phyloP scores from a whole-genome alignment of 2,329 filamentous ascomycete species.

The Ophiobolus disseminans region DNA sequence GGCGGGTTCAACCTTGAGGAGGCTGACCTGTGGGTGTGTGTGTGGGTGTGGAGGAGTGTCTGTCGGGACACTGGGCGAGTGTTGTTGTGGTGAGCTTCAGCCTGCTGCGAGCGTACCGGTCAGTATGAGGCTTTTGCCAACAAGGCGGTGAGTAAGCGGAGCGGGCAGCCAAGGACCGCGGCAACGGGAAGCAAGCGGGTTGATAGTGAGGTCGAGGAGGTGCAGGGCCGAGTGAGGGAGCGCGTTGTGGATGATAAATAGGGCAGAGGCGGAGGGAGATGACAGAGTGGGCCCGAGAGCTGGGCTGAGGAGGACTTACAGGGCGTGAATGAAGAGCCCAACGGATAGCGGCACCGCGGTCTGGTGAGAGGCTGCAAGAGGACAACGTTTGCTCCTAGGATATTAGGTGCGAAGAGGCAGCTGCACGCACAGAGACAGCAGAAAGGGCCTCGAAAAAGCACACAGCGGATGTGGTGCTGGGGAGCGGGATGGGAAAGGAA shows the following conservation, averaged over 20 bases:
- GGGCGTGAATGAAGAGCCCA: constrained; percentile 47
- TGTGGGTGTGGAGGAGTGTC: constrained; percentile 26
- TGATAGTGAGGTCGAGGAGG: constrained; percentile 21
- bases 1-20: constrained; percentile 40
- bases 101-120: constrained; percentile 48
- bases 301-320: constrained; percentile 48
- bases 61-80: constrained; percentile 25
- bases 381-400: constrained; percentile 22
- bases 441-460: constrained; percentile 35
- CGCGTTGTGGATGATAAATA: constrained; percentile 22
- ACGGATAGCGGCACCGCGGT: constrained; percentile 39
- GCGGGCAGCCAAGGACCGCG: constrained; percentile 34
- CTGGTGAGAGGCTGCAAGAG: constrained; percentile 17
- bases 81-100: constrained; percentile 43
- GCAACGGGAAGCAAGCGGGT: constrained; percentile 25
- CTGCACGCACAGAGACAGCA: constrained; percentile 40
- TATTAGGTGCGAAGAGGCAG: constrained; percentile 27
- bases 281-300: constrained; percentile 32
- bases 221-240: constrained; percentile 18
- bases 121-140: constrained; percentile 51
- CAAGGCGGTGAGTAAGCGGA: constrained; percentile 53
- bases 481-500: constrained; percentile 28
- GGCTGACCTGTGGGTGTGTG: constrained; percentile 38
- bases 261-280: constrained; percentile 20
- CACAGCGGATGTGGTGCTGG: constrained; percentile 31